phyloP scores from a whole-genome alignment of 1,284 basidiomycete species.

The Cryptococcus wingfieldii region DNA sequence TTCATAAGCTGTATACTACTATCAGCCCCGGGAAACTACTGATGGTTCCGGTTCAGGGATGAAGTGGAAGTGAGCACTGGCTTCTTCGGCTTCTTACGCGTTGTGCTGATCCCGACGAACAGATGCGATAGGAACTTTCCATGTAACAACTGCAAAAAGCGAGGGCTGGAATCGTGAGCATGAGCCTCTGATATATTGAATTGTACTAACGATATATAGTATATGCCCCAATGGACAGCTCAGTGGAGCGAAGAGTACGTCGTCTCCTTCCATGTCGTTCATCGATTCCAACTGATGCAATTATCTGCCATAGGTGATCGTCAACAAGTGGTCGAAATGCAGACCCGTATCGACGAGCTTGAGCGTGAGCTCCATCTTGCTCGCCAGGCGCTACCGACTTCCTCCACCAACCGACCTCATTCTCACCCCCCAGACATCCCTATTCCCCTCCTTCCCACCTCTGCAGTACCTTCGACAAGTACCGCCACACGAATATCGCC shows the following conservation, averaged over 20 bases:
- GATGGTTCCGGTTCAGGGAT: not conserved
- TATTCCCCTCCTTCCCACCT: not conserved
- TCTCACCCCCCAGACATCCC: not conserved
- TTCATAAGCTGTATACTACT: no score
- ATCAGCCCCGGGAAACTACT: no score
- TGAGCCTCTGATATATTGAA: not conserved
- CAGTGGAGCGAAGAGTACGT: not conserved
- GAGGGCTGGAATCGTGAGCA: conserved; percentile 6
- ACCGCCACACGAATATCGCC: not conserved
- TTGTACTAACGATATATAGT: not conserved
- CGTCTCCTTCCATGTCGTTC: not conserved
- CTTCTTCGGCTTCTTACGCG: not conserved
- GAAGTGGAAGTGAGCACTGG: conserved; percentile 3
- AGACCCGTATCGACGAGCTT: not conserved
- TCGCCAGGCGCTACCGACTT: not conserved
- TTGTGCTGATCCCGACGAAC: not conserved
- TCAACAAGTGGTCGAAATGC: not conserved
- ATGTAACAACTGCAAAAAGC: conserved; percentile 6
- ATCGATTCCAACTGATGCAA: not conserved
- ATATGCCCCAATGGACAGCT: not conserved
- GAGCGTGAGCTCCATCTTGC: not conserved
- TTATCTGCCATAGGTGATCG: not conserved
- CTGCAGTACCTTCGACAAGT: not conserved
- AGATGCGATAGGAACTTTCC: conserved; percentile 12
- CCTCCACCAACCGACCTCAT: not conserved